Percentiles rank a stretch among this genome's conserved stretches.
These are phyloP conservation scores for Phytomonas francai DNA, from an alignment of 208 protist genomes.

Conservation along the genomic window DNA sequence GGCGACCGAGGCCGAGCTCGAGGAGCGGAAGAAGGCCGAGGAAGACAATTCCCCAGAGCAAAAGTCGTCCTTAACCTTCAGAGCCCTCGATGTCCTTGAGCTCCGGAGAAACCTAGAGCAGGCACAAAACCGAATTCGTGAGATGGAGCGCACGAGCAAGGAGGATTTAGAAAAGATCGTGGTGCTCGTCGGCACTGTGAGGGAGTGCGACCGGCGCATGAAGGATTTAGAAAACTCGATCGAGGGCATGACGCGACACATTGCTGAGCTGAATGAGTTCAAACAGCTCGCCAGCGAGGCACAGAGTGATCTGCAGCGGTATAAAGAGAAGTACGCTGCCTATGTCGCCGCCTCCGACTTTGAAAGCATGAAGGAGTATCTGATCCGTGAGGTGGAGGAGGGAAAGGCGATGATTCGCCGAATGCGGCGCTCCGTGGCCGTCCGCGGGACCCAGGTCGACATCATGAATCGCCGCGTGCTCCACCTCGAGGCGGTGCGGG, in stretches of 20 bases:
- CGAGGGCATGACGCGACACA: conserved; percentile 26
- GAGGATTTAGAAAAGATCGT: conserved; percentile 71
- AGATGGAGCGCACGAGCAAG: conserved; percentile 43
- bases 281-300: conserved; percentile 69
- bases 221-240: conserved; percentile 56
- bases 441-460: conserved; percentile 73
- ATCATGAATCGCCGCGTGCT: conserved; percentile 54
- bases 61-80: too few species aligned
- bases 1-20: conserved; percentile 21
- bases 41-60: conserved; percentile 4
- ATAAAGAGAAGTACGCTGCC: conserved; percentile 54
- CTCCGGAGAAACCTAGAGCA: conserved; percentile 27
- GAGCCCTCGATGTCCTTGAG: conserved; percentile 11
- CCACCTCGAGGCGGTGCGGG: conserved; percentile 33
- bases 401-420: conserved; percentile 39
- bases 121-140: conserved; percentile 26
- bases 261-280: conserved; percentile 71
- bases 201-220: conserved; percentile 65
- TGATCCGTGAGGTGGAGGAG: conserved; percentile 40
- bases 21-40: conserved; percentile 16
- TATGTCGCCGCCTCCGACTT: conserved; percentile 63
- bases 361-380: conserved; percentile 60
- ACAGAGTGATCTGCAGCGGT: conserved; percentile 61
- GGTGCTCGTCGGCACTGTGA: conserved; percentile 60
- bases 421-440: conserved; percentile 63